phyloP scores from a whole-genome alignment of 2,329 filamentous ascomycete genomes.

The Verticillium longisporum region DNA sequence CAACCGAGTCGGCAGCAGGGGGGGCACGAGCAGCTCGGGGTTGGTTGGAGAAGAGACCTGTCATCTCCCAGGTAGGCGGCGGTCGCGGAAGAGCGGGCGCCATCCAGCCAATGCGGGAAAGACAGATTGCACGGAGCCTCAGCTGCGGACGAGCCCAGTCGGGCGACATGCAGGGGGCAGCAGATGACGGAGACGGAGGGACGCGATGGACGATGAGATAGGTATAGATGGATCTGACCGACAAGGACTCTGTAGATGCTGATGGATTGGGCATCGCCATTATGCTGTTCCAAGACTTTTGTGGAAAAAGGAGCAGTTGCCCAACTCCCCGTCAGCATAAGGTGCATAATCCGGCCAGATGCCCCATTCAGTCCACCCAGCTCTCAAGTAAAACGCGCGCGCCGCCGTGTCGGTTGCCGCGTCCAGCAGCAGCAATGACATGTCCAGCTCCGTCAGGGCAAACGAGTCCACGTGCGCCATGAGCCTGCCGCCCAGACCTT shows the following conservation, averaged over 20 bases:
- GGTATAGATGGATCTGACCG: background rate
- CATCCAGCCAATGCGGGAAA: background rate
- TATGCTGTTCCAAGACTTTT: slow-evolving; percentile 7
- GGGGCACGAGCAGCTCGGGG: background rate
- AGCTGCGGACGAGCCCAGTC: background rate
- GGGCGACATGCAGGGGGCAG: background rate
- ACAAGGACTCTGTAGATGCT: background rate
- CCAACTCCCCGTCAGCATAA: slow-evolving; percentile 13
- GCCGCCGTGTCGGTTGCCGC: slow-evolving; percentile 17
- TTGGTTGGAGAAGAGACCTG: background rate
- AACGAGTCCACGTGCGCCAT: slow-evolving; percentile 16
- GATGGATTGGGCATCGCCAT: background rate
- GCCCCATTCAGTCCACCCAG: slow-evolving; percentile 20
- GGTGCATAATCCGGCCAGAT: slow-evolving; percentile 17
- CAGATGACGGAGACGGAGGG: background rate
- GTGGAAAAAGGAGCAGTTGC: slow-evolving; percentile 14
- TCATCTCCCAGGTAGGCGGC: no score
- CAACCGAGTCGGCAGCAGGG: background rate
- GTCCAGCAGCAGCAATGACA: slow-evolving; percentile 18
- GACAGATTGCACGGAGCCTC: background rate
- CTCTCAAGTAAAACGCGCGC: slow-evolving; percentile 15
- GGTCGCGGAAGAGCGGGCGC: background rate
- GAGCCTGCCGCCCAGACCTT: slow-evolving; percentile 13
- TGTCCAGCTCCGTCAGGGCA: slow-evolving; percentile 9
- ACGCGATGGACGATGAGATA: background rate